Conservation (phyloP, 1,139 yeast genomes). For the Hyphopichia wangnamkhiaoensis region DNA sequence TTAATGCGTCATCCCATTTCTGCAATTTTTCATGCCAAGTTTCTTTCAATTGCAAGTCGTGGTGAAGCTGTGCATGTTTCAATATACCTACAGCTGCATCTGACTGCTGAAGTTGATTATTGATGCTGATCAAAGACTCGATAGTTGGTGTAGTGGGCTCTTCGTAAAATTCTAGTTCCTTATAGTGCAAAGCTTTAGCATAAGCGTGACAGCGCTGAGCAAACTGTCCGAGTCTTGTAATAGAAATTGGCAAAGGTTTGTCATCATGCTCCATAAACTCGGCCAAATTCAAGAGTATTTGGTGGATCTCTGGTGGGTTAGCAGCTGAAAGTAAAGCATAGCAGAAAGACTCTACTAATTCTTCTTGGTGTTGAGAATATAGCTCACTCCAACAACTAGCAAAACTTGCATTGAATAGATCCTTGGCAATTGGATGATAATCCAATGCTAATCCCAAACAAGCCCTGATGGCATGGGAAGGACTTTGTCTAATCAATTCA, state of each 20-base stretch:
- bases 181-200: slow-evolving; percentile 95
- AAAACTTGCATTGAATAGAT: slow-evolving; percentile 90
- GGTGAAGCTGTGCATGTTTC: slow-evolving; percentile 93
- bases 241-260: slow-evolving; percentile 87
- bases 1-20: slow-evolving; percentile 96
- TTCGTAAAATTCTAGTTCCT: slow-evolving; percentile 90
- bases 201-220: slow-evolving; percentile 97
- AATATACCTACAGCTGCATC: slow-evolving; percentile 98
- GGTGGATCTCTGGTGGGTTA: slow-evolving; percentile 95
- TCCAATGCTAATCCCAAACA: slow-evolving; percentile 90
- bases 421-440: slow-evolving; percentile 86
- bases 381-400: slow-evolving; percentile 96
- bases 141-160: slow-evolving; percentile 92
- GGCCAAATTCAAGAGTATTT: slow-evolving; percentile 81
- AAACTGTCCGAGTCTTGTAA: slow-evolving; percentile 84
- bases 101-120: slow-evolving; percentile 91
- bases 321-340: slow-evolving; percentile 86
- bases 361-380: slow-evolving; percentile 90
- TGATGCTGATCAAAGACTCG: slow-evolving; percentile 87
- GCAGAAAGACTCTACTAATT: slow-evolving; percentile 81
- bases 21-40: slow-evolving; percentile 97
- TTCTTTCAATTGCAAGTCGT: slow-evolving; percentile 88
- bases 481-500: slow-evolving; percentile 86
- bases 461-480: slow-evolving; percentile 92
- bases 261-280: slow-evolving; percentile 99